These are phyloP conservation scores for Camellia sinensis DNA, from an alignment of 148 eudicot genomes.

Conservation along the genomic window DNA sequence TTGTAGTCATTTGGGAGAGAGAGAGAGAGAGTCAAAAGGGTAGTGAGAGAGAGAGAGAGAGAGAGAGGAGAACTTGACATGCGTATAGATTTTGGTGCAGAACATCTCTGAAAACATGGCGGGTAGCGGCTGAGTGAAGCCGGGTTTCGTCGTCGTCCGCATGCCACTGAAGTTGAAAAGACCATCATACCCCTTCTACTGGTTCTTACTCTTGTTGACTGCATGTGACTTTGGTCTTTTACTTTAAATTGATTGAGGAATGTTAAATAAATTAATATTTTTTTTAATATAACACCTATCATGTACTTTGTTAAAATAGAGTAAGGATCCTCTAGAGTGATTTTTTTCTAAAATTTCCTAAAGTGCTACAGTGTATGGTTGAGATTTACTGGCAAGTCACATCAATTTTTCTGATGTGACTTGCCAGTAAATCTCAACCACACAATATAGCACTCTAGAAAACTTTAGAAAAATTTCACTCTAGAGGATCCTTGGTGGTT, in stretches of 20 bases:
- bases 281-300: not conserved
- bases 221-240: not conserved
- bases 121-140: constrained; percentile 49
- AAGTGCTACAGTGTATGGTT: no score
- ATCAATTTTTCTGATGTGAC: no score
- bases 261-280: not conserved
- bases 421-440: no score
- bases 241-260: no score
- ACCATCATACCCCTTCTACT: constrained; percentile 32
- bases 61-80: constrained; percentile 33
- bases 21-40: constrained; percentile 28
- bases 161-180: constrained; percentile 22
- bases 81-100: constrained; percentile 75
- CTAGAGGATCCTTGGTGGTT: no score
- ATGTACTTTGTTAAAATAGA: not conserved
- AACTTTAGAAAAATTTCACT: no score
- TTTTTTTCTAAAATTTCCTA: no score
- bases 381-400: no score
- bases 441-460: no score
- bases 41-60: constrained; percentile 22
- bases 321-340: no score
- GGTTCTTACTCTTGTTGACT: not conserved
- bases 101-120: constrained; percentile 79
- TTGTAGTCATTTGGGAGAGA: constrained; percentile 7
- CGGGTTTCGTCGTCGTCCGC: constrained; percentile 5